Evolutionary conservation across 495 filamentous ascomycete species (phyloP).

Genomic region (Parachaetomium inaequale): DNA sequence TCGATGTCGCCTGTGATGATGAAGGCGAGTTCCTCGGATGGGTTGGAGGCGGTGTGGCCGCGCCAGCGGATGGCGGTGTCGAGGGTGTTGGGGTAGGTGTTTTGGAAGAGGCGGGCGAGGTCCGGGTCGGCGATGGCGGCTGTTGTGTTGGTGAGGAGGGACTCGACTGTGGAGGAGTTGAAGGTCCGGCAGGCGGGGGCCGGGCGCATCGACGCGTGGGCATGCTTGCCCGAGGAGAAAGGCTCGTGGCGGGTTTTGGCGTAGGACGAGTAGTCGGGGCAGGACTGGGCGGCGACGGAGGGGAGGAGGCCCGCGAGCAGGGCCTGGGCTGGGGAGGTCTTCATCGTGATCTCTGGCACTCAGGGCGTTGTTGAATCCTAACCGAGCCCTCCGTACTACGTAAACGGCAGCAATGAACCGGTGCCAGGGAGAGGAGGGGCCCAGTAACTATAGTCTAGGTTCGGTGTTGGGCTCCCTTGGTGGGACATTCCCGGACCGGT

Average conservation of each 20-base stretch:
- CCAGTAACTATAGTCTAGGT: neutral
- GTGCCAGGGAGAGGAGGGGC: too few relatives aligned
- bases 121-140: conserved; percentile 58
- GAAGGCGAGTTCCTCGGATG: conserved; percentile 46
- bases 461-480: neutral
- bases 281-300: conserved; percentile 20
- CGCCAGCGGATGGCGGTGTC: conserved; percentile 66
- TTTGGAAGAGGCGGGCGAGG: conserved; percentile 61
- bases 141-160: conserved; percentile 47
- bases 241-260: conserved; percentile 44
- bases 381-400: too few relatives aligned
- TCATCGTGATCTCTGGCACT: conserved; percentile 2
- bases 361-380: too few relatives aligned
- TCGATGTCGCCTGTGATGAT: conserved; percentile 63
- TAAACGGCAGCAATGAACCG: neutral
- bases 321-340: neutral
- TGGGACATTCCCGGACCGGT: neutral
- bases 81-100: conserved; percentile 63
- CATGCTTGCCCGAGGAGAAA: conserved; percentile 41
- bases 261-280: conserved; percentile 54
- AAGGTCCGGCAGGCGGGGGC: conserved; percentile 58
- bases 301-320: conserved; percentile 2
- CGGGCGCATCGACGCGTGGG: conserved; percentile 57
- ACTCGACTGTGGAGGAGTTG: conserved; percentile 53
- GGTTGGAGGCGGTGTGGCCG: conserved; percentile 48